phyloP scores from a whole-genome alignment of 148 eudicot species.

The Cornus florida region DNA sequence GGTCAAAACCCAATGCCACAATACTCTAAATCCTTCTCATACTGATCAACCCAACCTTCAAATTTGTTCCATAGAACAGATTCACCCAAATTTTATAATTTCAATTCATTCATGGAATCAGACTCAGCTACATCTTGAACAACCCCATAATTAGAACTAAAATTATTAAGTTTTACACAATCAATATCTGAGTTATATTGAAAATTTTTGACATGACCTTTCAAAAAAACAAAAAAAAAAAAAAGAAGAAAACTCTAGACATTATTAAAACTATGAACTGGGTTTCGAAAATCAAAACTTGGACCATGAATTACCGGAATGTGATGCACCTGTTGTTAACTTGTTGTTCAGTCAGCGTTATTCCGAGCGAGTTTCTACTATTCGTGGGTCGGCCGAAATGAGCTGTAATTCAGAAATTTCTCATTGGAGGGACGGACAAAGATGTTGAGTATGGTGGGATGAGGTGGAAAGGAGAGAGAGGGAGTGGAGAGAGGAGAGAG shows the following conservation, averaged over 20 bases:
- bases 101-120: background rate
- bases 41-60: constrained; percentile 74
- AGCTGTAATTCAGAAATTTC: too few relatives aligned
- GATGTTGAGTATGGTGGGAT: background rate
- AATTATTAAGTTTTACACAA: constrained; percentile 13
- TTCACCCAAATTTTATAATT: constrained; percentile 20
- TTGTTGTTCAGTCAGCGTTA: constrained; percentile 44
- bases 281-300: constrained; percentile 18
- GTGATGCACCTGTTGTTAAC: constrained; percentile 38
- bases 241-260: constrained; percentile 10
- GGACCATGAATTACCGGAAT: constrained; percentile 11
- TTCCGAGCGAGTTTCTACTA: constrained; percentile 44
- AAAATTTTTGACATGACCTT: too few relatives aligned
- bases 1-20: constrained; percentile 84
- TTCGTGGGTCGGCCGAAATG: too few relatives aligned
- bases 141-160: constrained; percentile 12
- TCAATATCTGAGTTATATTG: constrained; percentile 21
- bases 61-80: constrained; percentile 58
- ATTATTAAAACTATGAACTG: constrained; percentile 29
- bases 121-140: constrained; percentile 20
- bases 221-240: too few relatives aligned
- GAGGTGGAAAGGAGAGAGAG: too few relatives aligned
- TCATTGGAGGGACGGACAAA: too few relatives aligned
- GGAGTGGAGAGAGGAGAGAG: too few relatives aligned
- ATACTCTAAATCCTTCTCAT: constrained; percentile 64